Evolutionary conservation across 2,329 filamentous ascomycete species (phyloP), one percentile per base, ranked within the genome.

Genomic region (Simplicillium sp.): DNA sequence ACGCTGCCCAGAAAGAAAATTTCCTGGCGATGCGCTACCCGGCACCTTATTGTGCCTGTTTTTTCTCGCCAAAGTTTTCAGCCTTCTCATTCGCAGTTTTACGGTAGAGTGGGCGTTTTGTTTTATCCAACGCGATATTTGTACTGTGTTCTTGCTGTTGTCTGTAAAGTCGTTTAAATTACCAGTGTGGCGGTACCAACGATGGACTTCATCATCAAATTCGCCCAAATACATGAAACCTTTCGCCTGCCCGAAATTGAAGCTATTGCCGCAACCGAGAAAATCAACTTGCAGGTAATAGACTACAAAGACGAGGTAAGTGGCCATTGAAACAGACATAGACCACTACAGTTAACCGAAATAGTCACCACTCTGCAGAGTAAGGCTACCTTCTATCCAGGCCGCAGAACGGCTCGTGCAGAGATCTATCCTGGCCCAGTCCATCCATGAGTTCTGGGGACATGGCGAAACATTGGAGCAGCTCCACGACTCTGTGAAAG

Each of bases 391-490:
- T 31, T 79, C 84, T 34, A 68, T 73, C 46, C 68, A 71, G 16
- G 76, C 77, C 16, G 88, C 88, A 7, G 68, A 68, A 38, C 66
- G 66, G 8, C 70, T 97, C 16, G 72, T 94, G 37, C 67, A 71
- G 38, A 82, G 90, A 47, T 87, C 86, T 36, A 84, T 97, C 49
- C 73, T 97, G 38, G 78, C 80, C 17, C 85, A 88, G 62, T 80
- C 77, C 36, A 84, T 97, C 49, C 86, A 92, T 65, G 87, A 94
- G 57, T 75, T 96, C 47, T 97, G 92, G 90, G 90, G 84, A 14
- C 66, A 68, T 29, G 89, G 84, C 12, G 53, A 65, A 11, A 79
- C 71, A 36, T 82, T 94, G 52, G 65, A 77, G 3, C 67, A 73
- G 35, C 70, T 96, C 2, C 87, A 94, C 55, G 62, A 66, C 36